Evolutionary conservation across 257 asterid genomes (phyloP).

Genomic region (Rauvolfia tetraphylla): DNA sequence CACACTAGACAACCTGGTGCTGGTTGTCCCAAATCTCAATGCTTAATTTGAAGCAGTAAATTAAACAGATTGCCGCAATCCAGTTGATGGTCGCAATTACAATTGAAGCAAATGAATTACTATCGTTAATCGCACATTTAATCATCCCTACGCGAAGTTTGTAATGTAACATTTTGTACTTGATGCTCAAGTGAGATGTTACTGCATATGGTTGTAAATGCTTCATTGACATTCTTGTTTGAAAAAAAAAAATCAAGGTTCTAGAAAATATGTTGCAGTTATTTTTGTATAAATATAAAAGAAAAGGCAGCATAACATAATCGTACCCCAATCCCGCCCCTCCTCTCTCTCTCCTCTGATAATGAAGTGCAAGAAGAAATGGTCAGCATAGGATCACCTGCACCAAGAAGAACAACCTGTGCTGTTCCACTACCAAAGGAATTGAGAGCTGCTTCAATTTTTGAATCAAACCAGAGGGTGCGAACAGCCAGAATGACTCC

Average conservation of each 20-base stretch:
- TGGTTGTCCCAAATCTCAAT: neutral
- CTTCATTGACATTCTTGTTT: neutral
- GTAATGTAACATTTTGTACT: neutral
- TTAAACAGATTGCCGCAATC: neutral
- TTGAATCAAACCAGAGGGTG: constrained; percentile 89
- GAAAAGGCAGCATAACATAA: neutral
- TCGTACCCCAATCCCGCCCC: too few species aligned
- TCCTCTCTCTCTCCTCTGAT: too few species aligned
- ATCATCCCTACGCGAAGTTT: neutral
- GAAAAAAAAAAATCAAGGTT: too few species aligned
- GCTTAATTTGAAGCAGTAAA: neutral
- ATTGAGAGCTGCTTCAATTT: constrained; percentile 73
- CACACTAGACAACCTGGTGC: neutral
- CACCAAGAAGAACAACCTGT: constrained; percentile 95
- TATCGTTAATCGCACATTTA: neutral
- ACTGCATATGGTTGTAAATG: neutral
- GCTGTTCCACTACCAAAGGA: constrained; percentile 59
- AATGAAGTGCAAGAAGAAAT: neutral
- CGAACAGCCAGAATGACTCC: constrained; percentile 92
- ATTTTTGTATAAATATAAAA: neutral
- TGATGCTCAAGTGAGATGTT: neutral
- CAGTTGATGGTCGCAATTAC: neutral
- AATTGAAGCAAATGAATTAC: neutral
- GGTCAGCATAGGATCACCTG: constrained; percentile 44
- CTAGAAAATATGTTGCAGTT: neutral